Evolutionary conservation across 352 stramenopile genomes (phyloP).

Genomic region (Phytopythium cucurbitacearum): DNA sequence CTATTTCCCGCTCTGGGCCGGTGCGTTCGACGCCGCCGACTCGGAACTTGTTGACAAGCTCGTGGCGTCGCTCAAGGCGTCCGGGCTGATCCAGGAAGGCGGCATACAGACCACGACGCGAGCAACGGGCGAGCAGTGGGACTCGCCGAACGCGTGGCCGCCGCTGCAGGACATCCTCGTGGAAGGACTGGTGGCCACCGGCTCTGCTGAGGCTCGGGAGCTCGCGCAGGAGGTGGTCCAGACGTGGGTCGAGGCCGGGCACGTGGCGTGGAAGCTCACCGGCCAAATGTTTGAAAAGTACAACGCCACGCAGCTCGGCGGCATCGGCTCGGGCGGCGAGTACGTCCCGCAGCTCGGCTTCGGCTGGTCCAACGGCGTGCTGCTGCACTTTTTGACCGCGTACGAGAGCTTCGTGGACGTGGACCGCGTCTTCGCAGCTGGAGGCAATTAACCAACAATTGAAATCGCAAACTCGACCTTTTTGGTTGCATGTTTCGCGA

Average conservation of each 20-base stretch:
- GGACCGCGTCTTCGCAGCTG: constrained; percentile 1
- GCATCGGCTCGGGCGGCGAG: constrained; percentile 70
- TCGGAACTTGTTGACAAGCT: constrained; percentile 33
- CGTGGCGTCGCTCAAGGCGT: constrained; percentile 45
- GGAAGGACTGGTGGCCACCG: constrained; percentile 59
- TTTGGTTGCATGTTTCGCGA: not conserved
- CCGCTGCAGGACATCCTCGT: constrained; percentile 80
- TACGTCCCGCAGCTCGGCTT: constrained; percentile 88
- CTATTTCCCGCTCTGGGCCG: constrained; percentile 78
- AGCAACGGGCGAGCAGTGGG: constrained; percentile 84
- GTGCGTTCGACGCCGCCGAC: constrained; percentile 46
- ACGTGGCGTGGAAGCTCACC: constrained; percentile 58
- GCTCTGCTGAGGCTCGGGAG: constrained; percentile 35
- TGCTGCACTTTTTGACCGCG: constrained; percentile 76
- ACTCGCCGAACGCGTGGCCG: constrained; percentile 82
- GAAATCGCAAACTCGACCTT: not conserved
- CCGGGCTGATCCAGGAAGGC: constrained; percentile 50
- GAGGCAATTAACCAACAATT: not conserved
- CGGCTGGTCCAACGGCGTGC: constrained; percentile 83
- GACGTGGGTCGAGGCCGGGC: constrained; percentile 59
- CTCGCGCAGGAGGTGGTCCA: constrained; percentile 46
- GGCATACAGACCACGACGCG: constrained; percentile 67
- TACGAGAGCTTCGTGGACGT: constrained; percentile 17
- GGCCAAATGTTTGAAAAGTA: constrained; percentile 90
- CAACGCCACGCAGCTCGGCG: constrained; percentile 61